Evolutionary conservation across 108 stramenopile genomes (phyloP).

Genomic region (Cyclotella sp.): DNA sequence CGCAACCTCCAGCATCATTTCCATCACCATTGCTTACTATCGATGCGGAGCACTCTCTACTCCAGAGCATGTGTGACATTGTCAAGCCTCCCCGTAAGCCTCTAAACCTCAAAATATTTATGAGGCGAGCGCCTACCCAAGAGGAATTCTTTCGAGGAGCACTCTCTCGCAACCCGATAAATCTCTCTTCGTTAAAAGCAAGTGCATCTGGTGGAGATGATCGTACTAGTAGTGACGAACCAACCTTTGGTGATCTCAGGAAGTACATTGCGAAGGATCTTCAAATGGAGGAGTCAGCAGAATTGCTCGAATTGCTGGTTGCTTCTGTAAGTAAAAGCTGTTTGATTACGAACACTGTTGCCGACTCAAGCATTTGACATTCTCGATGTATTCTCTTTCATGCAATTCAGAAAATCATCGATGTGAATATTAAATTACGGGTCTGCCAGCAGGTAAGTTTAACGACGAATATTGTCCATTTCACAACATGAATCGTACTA

Average conservation of each 20-base stretch:
- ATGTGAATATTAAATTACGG: conserved; percentile 72
- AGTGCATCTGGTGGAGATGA: conserved; percentile 39
- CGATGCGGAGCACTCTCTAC: conserved; percentile 57
- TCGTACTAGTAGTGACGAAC: conserved; percentile 50
- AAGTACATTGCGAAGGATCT: conserved; percentile 82
- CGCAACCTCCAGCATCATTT: conserved; percentile 18
- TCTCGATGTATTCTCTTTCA: neutral
- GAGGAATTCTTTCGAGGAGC: conserved; percentile 88
- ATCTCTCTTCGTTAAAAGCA: conserved; percentile 52
- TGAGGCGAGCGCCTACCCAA: conserved; percentile 85
- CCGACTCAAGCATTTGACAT: neutral
- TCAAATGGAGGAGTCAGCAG: conserved; percentile 86
- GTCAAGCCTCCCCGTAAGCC: conserved; percentile 85
- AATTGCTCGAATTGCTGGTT: conserved; percentile 76
- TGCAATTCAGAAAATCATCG: conserved; percentile 71
- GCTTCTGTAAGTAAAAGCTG: conserved; percentile 37
- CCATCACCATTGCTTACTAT: conserved; percentile 42
- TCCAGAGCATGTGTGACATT: conserved; percentile 66
- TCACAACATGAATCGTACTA: no score
- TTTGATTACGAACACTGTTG: neutral
- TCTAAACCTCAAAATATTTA: conserved; percentile 76
- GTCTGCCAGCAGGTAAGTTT: conserved; percentile 66
- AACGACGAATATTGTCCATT: neutral
- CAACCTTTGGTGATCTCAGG: conserved; percentile 74
- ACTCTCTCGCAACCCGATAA: conserved; percentile 77